A percentile compares a stretch with the other conserved stretches of the same genome.
Evolutionary conservation across 768 basidiomycete genomes (phyloP).

Genomic region (Tephrocybe sp.): DNA sequence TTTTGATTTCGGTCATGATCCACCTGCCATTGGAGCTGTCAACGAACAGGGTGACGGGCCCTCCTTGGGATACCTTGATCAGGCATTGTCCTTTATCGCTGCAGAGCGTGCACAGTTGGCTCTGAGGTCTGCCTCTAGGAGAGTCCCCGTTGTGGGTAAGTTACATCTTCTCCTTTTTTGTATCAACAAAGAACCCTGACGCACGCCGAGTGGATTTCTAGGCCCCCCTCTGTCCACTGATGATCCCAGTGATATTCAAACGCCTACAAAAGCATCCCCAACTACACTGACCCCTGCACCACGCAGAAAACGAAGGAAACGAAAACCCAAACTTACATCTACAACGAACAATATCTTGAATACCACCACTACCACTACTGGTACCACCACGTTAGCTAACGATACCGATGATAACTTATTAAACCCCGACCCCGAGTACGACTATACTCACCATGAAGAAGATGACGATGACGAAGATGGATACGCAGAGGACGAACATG

Average conservation of each 20-base stretch:
- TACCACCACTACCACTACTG: not conserved
- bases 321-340: constrained; percentile 10
- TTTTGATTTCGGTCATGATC: constrained; percentile 3
- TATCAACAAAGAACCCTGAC: no score
- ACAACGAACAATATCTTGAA: not conserved
- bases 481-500: constrained; percentile 2
- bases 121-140: constrained; percentile 40
- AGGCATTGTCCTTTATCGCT: constrained; percentile 72
- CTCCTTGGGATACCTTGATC: constrained; percentile 70
- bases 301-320: constrained; percentile 36
- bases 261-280: not conserved
- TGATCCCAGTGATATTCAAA: no score
- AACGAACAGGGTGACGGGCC: constrained; percentile 42
- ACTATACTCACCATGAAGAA: not conserved
- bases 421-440: no score
- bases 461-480: not conserved
- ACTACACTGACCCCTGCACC: constrained; percentile 4
- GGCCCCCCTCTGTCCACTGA: constrained; percentile 20
- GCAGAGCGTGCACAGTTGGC: constrained; percentile 62
- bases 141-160: constrained; percentile 36
- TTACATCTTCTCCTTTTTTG: constrained; percentile 22
- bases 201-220: constrained; percentile 20
- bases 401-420: no score
- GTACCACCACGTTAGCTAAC: no score
- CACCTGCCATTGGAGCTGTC: not conserved